Percentiles rank a stretch among this genome's conserved stretches.
Evolutionary conservation across 1,284 basidiomycete genomes (phyloP).

Genomic region (Schizopora paradoxa): DNA sequence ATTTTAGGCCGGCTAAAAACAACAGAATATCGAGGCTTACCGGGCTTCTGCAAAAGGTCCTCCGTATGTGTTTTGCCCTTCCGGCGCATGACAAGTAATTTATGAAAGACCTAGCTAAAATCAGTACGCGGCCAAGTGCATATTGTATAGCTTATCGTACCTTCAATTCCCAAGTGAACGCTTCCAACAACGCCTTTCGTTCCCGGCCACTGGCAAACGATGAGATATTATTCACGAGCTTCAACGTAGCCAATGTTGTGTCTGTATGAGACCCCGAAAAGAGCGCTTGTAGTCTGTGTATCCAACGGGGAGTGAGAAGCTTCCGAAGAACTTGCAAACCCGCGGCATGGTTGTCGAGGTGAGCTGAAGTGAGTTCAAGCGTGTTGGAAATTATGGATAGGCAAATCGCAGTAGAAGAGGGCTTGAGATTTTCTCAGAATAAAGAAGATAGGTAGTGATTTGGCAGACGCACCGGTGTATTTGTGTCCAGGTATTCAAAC

Average conservation of each 20-base stretch:
- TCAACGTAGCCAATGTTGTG: conserved; percentile 56
- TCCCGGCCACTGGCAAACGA: conserved; percentile 60
- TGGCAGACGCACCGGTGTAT: conserved; percentile 38
- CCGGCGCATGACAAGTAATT: conserved; percentile 64
- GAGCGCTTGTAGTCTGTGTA: conserved; percentile 51
- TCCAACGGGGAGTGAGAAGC: conserved; percentile 48
- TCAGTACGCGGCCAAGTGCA: conserved; percentile 11
- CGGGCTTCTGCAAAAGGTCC: conserved; percentile 49
- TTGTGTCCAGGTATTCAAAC: conserved; percentile 55
- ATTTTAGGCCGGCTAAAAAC: conserved; percentile 1
- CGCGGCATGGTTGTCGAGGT: conserved; percentile 56
- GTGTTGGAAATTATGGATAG: conserved; percentile 51
- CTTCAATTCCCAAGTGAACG: conserved; percentile 73
- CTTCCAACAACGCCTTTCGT: conserved; percentile 52
- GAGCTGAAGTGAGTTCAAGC: conserved; percentile 53
- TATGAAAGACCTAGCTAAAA: conserved; percentile 50
- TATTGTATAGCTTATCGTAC: conserved; percentile 30
- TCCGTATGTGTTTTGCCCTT: conserved; percentile 39
- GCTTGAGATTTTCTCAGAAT: conserved; percentile 4
- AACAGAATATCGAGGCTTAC: conserved; percentile 30
- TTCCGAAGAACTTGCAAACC: conserved; percentile 56
- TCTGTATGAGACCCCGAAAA: conserved; percentile 57
- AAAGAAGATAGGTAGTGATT: background rate
- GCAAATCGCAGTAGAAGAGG: conserved; percentile 46
- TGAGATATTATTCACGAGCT: conserved; percentile 55